Evolutionary conservation across 139 green algal species (phyloP), one percentile per base, ranked within the genome.

Genomic region (Bryopsis sp.): DNA sequence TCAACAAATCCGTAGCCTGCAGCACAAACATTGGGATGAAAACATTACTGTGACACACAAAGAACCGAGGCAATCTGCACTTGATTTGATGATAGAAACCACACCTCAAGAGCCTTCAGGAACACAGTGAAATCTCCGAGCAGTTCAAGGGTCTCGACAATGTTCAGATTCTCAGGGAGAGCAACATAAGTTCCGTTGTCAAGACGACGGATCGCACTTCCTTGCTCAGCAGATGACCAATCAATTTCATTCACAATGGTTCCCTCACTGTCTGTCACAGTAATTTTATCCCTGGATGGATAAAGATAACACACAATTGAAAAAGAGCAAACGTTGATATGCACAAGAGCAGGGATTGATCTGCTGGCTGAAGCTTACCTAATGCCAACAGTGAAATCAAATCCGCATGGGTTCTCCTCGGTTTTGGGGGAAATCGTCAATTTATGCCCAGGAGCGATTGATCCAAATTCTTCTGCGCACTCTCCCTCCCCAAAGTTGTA

Each of bases 51-150:
- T n/a, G n/a, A n/a, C n/a, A n/a, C n/a, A n/a, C n/a, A n/a, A n/a
- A n/a, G n/a, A n/a, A n/a, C n/a, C n/a, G n/a, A n/a, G n/a, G n/a
- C n/a, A n/a, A n/a, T n/a, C n/a, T n/a, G n/a, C n/a, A n/a, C n/a
- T n/a, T n/a, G n/a, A n/a, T n/a, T n/a, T n/a, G n/a, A n/a, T n/a
- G n/a, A n/a, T n/a, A n/a, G n/a, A n/a, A n/a, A n/a, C n/a, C n/a
- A n/a, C 33, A 82, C 79, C 76, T 84, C 48, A 3, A 88, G 75
- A 4, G 77, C 82, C 11, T 72, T 50, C 33, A 88, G 50, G 43
- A 88, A 77, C 29, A 72, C 82, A 26, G 43, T 37, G 68, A 80
- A 84, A 24, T 65, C 26, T n/a, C 77, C 79, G 28, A 77, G 31
- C 7, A 15, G 39, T 1, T 64, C 57, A n/a, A 88, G 77, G 43